Evolutionary conservation across 768 basidiomycete genomes (phyloP), one percentile per base, ranked within the genome.

Genomic region (Daedalea quercina): DNA sequence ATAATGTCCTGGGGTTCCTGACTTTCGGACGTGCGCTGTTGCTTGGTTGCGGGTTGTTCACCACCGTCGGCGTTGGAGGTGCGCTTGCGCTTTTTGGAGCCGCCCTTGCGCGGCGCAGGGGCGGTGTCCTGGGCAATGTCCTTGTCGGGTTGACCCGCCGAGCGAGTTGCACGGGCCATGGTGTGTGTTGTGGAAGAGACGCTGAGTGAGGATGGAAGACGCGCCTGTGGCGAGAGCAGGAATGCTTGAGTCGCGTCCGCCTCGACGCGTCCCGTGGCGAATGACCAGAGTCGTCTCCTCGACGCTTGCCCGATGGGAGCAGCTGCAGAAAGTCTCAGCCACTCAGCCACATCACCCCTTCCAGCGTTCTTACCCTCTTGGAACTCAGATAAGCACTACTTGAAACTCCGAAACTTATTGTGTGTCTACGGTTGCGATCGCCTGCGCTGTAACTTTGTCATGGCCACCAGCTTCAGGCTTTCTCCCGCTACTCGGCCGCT

Each of bases 101-200:
- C 52, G 20, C 50, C 48, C 48, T 70, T 73, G 61, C 58, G 60
- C 48, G 63, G 64, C 47, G 65, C 57, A 44, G 51, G 56, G 51
- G 65, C 54, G 51, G 57, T 50, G 23, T 54, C 57, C 11, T 41
- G 51, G 43, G 62, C 60, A 57, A 65, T 67, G 54, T 71, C 72
- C 45, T 69, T 70, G 64, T 74, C 66, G 50, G 69, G 71, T 46
- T 73, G 64, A 42, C 74, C 70, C 31, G 80, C 73, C 60, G 84
- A 85, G 63, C 88, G 83, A 67, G 88, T 90, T 65, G 87, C 79
- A 59, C 89, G 77, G 57, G 86, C 85, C 89, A 91, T 90, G 55
- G 45, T 28, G 40, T 40, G 51, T 17, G 37, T 40, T 40, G 37
- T 40, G 33, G 43, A 31, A 52, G 46, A 52, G 60, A 53, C 47